A percentile compares a stretch with the other conserved stretches of the same genome.
These are phyloP conservation scores for Chalciporus sphaerocephalus DNA, from an alignment of 768 basidiomycete species.

Conservation along the genomic window DNA sequence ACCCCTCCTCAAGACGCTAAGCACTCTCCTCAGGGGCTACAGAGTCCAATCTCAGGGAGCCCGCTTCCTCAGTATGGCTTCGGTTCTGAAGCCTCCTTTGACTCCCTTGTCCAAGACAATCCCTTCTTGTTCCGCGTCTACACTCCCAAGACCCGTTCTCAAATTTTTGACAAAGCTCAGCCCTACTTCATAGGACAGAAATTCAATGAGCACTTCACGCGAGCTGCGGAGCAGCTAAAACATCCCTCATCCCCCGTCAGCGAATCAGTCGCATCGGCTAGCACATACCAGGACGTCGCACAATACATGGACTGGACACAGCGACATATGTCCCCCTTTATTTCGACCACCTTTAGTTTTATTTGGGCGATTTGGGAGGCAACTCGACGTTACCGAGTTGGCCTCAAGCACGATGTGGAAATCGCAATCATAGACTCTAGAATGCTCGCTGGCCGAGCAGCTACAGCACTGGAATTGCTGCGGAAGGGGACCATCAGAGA, in stretches of 20 bases:
- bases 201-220: conserved; percentile 46
- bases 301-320: conserved; percentile 77
- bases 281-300: conserved; percentile 58
- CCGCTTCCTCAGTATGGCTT: conserved; percentile 72
- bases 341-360: conserved; percentile 78
- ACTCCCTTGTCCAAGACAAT: conserved; percentile 56
- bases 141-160: conserved; percentile 61
- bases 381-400: conserved; percentile 63
- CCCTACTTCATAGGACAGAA: conserved; percentile 67
- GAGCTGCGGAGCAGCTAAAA: conserved; percentile 36
- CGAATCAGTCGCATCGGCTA: conserved; percentile 26
- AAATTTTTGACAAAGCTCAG: conserved; percentile 50
- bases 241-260: conserved; percentile 30
- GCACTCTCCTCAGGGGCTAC: conserved; percentile 11
- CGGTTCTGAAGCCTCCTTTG: conserved; percentile 57
- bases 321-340: conserved; percentile 61
- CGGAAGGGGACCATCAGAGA: conserved; percentile 47
- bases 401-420: conserved; percentile 70
- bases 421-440: conserved; percentile 75
- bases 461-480: conserved; percentile 64
- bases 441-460: conserved; percentile 51
- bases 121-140: conserved; percentile 78
- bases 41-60: conserved; percentile 19
- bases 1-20: conserved; percentile 14
- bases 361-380: conserved; percentile 84